These are phyloP conservation scores for Yamagishiella unicocca DNA, from an alignment of 139 green algal species.

Conservation along the genomic window DNA sequence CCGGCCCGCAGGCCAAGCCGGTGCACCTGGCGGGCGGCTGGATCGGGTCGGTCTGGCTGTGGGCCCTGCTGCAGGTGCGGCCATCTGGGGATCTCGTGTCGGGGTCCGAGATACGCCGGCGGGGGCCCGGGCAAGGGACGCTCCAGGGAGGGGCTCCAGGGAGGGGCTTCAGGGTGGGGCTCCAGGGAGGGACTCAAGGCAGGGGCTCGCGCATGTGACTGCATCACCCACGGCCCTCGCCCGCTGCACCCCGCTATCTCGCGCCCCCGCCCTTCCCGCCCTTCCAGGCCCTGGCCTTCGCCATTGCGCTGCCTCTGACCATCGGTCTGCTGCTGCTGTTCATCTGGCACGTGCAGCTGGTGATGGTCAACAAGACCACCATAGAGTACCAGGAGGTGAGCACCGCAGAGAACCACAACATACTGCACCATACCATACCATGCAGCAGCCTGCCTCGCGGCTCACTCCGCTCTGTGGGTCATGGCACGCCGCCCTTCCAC, in stretches of 20 bases:
- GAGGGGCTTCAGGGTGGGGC: neutral
- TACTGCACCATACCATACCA: too few relatives aligned
- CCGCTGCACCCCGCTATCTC: neutral
- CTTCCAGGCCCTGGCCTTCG: conserved; percentile 65
- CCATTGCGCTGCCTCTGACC: conserved; percentile 66
- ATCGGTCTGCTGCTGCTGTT: conserved; percentile 80
- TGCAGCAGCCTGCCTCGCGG: too few relatives aligned
- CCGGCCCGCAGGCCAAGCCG: conserved; percentile 36
- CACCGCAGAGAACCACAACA: too few relatives aligned
- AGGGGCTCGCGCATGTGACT: neutral
- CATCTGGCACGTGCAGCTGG: conserved; percentile 82
- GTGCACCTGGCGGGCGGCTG: conserved; percentile 43
- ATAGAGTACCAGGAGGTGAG: conserved; percentile 89
- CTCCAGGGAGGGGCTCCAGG: neutral
- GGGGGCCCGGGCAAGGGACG: neutral
- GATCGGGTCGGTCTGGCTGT: conserved; percentile 39
- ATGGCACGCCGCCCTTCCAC: neutral
- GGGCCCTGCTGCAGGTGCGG: conserved; percentile 46
- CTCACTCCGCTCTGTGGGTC: too few relatives aligned
- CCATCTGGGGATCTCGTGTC: too few relatives aligned
- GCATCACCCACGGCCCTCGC: too few relatives aligned
- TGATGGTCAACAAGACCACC: conserved; percentile 85
- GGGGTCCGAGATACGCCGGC: neutral
- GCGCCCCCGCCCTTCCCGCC: neutral
- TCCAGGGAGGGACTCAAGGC: neutral